Evolutionary conservation across 805 yeast species (phyloP).

Genomic region (Candida oleophila): DNA sequence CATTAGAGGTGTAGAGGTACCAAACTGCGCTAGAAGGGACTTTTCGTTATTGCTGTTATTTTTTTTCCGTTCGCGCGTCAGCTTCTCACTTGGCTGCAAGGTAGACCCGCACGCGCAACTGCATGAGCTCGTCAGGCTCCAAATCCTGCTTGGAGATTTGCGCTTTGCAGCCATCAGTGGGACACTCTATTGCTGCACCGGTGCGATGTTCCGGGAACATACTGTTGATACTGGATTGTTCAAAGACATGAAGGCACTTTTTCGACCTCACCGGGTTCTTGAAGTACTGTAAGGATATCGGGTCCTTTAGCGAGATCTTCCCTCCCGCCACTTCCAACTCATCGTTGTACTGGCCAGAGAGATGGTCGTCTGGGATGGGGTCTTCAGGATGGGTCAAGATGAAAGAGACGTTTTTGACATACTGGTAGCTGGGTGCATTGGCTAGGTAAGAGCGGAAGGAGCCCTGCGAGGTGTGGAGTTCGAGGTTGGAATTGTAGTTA

Average conservation of each 20-base stretch:
- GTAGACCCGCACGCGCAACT: constrained; percentile 47
- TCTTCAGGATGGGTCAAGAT: constrained; percentile 59
- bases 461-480: constrained; percentile 5
- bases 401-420: constrained; percentile 43
- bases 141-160: constrained; percentile 34
- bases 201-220: constrained; percentile 21
- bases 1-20: too few species aligned
- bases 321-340: constrained; percentile 73
- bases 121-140: constrained; percentile 53
- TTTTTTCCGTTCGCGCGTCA: not conserved
- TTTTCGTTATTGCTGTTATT: not conserved
- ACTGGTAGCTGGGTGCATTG: constrained; percentile 17
- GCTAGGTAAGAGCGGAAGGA: constrained; percentile 9
- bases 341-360: constrained; percentile 42
- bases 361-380: constrained; percentile 50
- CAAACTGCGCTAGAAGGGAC: too few species aligned
- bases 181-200: constrained; percentile 40
- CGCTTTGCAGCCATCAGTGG: constrained; percentile 54
- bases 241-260: constrained; percentile 64
- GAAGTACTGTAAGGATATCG: constrained; percentile 55
- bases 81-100: constrained; percentile 9
- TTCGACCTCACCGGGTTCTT: constrained; percentile 54
- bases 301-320: constrained; percentile 63
- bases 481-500: constrained; percentile 6
- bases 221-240: constrained; percentile 41